These are phyloP conservation scores for Mycena latifolia DNA, from an alignment of 768 basidiomycete species.

Conservation along the genomic window DNA sequence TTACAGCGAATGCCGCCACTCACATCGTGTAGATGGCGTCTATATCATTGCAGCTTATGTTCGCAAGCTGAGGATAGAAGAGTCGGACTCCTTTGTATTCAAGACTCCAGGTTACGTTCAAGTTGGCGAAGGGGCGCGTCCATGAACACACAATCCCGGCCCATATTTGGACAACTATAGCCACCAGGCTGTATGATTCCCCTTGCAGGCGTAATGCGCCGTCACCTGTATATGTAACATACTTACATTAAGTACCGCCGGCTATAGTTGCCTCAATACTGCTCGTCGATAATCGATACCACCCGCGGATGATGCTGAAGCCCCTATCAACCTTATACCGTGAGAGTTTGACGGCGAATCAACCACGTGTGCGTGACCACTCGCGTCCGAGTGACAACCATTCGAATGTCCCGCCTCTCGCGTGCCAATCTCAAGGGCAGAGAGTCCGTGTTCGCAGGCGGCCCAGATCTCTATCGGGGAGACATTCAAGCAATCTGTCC, in stretches of 20 bases:
- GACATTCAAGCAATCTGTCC: slow-evolving; percentile 77
- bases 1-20: slow-evolving; percentile 2
- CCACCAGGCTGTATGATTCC: too few species aligned
- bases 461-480: slow-evolving; percentile 72
- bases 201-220: too few species aligned
- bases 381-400: background rate
- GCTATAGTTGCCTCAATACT: too few species aligned
- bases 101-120: slow-evolving; percentile 17
- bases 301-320: too few species aligned
- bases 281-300: too few species aligned
- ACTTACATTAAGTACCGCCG: too few species aligned
- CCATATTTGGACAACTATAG: slow-evolving; percentile 29
- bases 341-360: background rate
- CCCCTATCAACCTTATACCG: too few species aligned
- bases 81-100: slow-evolving; percentile 31
- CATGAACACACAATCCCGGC: slow-evolving; percentile 13
- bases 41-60: slow-evolving; percentile 53
- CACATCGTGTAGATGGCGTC: slow-evolving; percentile 48
- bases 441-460: slow-evolving; percentile 80
- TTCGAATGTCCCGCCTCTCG: slow-evolving; percentile 62
- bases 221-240: too few species aligned
- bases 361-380: too few species aligned
- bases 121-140: slow-evolving; percentile 10
- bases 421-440: slow-evolving; percentile 67
- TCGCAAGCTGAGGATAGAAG: slow-evolving; percentile 45